phyloP scores from a whole-genome alignment of 1,139 yeast species.

The Geotrichum restrictum region DNA sequence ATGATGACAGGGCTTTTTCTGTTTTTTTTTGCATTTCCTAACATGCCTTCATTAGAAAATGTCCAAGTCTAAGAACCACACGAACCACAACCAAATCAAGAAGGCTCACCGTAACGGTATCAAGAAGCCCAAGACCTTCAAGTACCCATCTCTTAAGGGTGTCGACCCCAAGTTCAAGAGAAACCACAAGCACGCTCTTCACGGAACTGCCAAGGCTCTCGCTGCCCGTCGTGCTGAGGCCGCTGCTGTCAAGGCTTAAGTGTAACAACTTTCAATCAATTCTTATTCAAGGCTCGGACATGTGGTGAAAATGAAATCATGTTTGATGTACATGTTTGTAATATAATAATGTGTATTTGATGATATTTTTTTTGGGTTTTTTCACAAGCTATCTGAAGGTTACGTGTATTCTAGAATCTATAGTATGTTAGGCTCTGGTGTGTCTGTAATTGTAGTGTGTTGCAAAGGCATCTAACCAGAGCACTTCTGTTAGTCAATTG shows the following conservation, averaged over 20 bases:
- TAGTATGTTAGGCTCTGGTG: too few relatives aligned
- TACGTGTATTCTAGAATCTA: too few relatives aligned
- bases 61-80: conserved; percentile 80
- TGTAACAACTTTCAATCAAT: conserved; percentile 7
- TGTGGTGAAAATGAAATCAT: not conserved
- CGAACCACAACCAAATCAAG: conserved; percentile 99
- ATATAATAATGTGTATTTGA: conserved; percentile 1
- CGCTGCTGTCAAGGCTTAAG: conserved; percentile 23
- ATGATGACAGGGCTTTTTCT: not conserved
- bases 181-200: conserved; percentile 97
- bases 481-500: too few relatives aligned
- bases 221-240: conserved; percentile 44
- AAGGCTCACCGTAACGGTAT: conserved; percentile 99
- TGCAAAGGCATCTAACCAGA: too few relatives aligned
- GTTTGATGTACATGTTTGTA: conserved; percentile 1
- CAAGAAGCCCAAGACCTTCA: conserved; percentile 97
- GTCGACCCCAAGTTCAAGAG: conserved; percentile 99
- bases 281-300: conserved; percentile 9
- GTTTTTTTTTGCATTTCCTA: not conserved
- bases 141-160: conserved; percentile 97
- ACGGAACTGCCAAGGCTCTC: conserved; percentile 93
- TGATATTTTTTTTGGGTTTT: not conserved
- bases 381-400: too few relatives aligned
- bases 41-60: conserved; percentile 14
- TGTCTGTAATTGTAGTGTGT: too few relatives aligned